A percentile compares a stretch with the other conserved stretches of the same genome.
Evolutionary conservation across 2,329 filamentous ascomycete species (phyloP).

Genomic region (Epichloe typhina): DNA sequence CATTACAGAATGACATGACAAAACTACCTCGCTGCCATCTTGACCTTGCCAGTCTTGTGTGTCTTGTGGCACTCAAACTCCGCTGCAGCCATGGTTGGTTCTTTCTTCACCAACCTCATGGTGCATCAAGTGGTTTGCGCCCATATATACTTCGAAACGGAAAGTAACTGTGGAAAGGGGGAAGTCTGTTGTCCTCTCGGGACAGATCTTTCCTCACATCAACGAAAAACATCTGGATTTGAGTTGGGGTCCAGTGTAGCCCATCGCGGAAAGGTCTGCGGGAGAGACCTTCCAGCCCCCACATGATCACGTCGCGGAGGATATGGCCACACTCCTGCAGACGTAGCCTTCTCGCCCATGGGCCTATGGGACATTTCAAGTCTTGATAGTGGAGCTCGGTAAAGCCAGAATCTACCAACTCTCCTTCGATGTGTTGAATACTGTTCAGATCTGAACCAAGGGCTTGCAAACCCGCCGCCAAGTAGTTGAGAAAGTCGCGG

Average conservation of each 20-base stretch:
- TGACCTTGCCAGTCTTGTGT: too few species aligned
- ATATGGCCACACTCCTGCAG: slow-evolving; percentile 33
- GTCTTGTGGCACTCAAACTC: too few species aligned
- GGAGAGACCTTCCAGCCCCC: slow-evolving; percentile 26
- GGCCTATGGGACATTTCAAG: slow-evolving; percentile 34
- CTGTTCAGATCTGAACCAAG: slow-evolving; percentile 30
- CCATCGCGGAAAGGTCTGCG: slow-evolving; percentile 26
- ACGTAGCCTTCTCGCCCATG: slow-evolving; percentile 30
- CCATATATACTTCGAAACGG: slow-evolving; percentile 26
- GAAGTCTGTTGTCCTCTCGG: slow-evolving; percentile 20
- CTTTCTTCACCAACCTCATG: neutral
- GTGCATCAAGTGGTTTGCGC: slow-evolving; percentile 20
- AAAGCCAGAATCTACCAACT: slow-evolving; percentile 30
- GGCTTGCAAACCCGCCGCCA: slow-evolving; percentile 26
- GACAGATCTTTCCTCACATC: slow-evolving; percentile 26
- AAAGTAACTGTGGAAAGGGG: slow-evolving; percentile 26
- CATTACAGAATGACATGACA: too few species aligned
- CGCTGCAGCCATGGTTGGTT: neutral
- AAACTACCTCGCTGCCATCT: too few species aligned
- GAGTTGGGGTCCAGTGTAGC: slow-evolving; percentile 25
- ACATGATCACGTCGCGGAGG: slow-evolving; percentile 28
- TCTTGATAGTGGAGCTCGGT: slow-evolving; percentile 24
- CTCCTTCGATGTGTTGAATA: slow-evolving; percentile 21
- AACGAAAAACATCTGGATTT: slow-evolving; percentile 31
- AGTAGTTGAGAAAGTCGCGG: slow-evolving; percentile 30